Base-by-base conservation (phyloP, 2,329 filamentous ascomycete species). In the Westerdykella sp. region DNA sequence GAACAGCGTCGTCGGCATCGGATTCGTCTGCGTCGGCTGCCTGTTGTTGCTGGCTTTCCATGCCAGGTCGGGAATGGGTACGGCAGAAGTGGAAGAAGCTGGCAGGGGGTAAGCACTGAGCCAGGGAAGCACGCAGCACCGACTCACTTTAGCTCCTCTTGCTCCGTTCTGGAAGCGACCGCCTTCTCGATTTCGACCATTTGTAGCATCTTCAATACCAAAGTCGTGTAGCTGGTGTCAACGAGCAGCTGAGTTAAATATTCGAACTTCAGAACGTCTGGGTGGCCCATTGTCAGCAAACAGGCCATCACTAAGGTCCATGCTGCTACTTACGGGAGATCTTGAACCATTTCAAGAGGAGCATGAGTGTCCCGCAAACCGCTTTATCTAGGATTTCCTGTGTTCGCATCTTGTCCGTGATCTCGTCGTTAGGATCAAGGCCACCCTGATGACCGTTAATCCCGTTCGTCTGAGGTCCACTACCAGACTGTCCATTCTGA, bases 301-400 rank as follows among this genome's bases (percentile, higher is more conserved):
- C 10, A 21, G n/a, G 34, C 34, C 16, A n/a, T n/a, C n/a, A 40
- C 25, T 18, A 3, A 31, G 30, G 13, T 6, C 12, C 10, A 6
- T 18, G 22, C 6, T 25, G 4, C 11, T 10, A 73, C 87, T 73
- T 73, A 94, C 88, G 93, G 45, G 89, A 96, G 42, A 95, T 74
- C 65, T 95, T 94, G 57, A 97, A 84, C 93, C 93, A 98, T 68
- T 97, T 98, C 47, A 97, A 65, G 36, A 97, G 69, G n/a, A 95
- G 73, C 22, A 98, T 72, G 22, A 98, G 70, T 43, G 89, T 85
- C 1, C 86, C 90, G n/a, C 89, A 93, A 16, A 95, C 84, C 0
- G 91, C 91, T 67, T 97, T 97, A 21, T 84, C 81, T 11, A 85
- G 85, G 40, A 98, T 90, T 66, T 98, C 93, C 43, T 91, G 80